Evolutionary conservation across 805 yeast species (phyloP).

Genomic region (Pichia cephalocereana): DNA sequence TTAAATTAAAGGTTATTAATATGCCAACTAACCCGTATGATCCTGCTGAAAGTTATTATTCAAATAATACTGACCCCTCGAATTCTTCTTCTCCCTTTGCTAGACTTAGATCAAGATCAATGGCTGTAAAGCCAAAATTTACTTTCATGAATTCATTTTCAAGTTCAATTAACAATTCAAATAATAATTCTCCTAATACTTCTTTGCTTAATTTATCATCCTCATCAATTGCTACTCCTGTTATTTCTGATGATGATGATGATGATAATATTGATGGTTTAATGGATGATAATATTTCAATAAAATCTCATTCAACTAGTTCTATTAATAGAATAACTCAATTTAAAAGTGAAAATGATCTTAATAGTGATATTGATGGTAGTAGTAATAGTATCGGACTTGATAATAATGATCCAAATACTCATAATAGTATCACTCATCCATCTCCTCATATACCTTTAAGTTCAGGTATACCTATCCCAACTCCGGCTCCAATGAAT

Average conservation of each 20-base stretch:
- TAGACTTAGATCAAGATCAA: slow-evolving; percentile 46
- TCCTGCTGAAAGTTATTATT: slow-evolving; percentile 61
- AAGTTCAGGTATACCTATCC: background rate
- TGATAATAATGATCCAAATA: background rate
- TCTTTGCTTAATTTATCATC: background rate
- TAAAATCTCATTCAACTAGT: slow-evolving; percentile 11
- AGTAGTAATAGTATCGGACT: too few species aligned
- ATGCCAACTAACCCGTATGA: slow-evolving; percentile 43
- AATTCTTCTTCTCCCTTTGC: slow-evolving; percentile 34
- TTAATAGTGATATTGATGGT: too few species aligned
- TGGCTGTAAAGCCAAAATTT: slow-evolving; percentile 20
- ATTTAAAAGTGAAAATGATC: background rate
- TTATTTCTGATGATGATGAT: slow-evolving; percentile 10
- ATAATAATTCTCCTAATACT: background rate
- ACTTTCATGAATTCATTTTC: too few species aligned
- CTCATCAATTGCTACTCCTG: slow-evolving; percentile 8
- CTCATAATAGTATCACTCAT: background rate
- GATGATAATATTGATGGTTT: too few species aligned
- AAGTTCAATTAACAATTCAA: too few species aligned
- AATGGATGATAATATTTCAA: background rate
- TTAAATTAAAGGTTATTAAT: background rate
- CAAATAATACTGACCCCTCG: slow-evolving; percentile 50
- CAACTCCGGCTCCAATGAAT: background rate
- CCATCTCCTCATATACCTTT: background rate
- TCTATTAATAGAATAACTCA: slow-evolving; percentile 2